phyloP scores from a whole-genome alignment of 495 filamentous ascomycete genomes.

The Bryoglossum gracile region DNA sequence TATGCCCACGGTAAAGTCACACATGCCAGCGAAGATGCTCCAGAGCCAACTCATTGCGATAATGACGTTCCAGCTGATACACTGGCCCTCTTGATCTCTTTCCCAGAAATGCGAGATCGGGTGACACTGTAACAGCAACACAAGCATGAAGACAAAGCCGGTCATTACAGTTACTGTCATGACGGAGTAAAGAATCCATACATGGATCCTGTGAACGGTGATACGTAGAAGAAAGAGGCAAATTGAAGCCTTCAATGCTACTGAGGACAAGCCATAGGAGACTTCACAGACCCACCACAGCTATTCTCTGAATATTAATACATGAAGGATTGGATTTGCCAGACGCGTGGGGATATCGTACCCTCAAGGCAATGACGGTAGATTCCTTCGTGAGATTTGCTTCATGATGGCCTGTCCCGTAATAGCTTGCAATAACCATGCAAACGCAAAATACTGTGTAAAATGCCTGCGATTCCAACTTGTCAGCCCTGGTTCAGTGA shows the following conservation, averaged over 20 bases:
- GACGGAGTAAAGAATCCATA: slow-evolving; percentile 3
- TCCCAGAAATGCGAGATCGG: slow-evolving; percentile 1
- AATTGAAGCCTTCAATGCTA: neutral
- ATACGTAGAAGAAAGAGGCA: slow-evolving; percentile 4
- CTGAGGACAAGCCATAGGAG: neutral
- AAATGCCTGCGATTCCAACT: neutral
- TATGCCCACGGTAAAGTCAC: slow-evolving; percentile 1
- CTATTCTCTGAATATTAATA: neutral
- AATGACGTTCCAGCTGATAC: slow-evolving; percentile 1
- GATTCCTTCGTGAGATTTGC: slow-evolving; percentile 1
- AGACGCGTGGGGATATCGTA: neutral
- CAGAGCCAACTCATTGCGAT: slow-evolving; percentile 2
- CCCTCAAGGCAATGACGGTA: neutral
- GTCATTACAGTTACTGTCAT: neutral
- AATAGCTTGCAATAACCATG: neutral
- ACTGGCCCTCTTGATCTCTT: slow-evolving; percentile 1
- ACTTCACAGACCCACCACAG: slow-evolving; percentile 2
- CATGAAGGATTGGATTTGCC: neutral
- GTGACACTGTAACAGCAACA: slow-evolving; percentile 1
- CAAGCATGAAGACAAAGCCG: slow-evolving; percentile 1
- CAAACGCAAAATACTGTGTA: slow-evolving; percentile 1
- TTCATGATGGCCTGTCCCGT: slow-evolving; percentile 3
- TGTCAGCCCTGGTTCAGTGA: neutral
- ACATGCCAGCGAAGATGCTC: neutral
- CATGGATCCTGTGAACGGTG: neutral